These are phyloP conservation scores for Acanthochlamys bracteata DNA, from an alignment of 106 monocot species.

Conservation along the genomic window DNA sequence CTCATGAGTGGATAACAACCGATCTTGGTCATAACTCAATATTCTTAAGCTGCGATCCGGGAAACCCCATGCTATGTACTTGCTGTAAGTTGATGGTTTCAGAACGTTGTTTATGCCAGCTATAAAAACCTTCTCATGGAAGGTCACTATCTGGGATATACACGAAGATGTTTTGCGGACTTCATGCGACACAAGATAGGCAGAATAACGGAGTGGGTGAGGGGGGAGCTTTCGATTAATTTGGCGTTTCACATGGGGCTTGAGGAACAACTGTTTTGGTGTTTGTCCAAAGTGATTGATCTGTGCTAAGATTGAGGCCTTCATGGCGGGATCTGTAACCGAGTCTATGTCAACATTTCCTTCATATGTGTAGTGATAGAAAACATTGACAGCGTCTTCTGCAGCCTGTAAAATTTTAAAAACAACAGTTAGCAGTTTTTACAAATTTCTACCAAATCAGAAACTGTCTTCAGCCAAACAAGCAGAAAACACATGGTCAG, in stretches of 20 bases:
- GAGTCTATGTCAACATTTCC: conserved; percentile 95
- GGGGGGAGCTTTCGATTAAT: conserved; percentile 46
- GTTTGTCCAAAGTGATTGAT: conserved; percentile 99
- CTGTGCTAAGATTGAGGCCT: conserved; percentile 93
- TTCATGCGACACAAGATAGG: conserved; percentile 46
- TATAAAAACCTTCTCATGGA: conserved; percentile 67
- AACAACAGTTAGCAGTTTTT: neutral
- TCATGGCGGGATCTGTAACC: conserved; percentile 88
- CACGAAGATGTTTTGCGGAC: conserved; percentile 41
- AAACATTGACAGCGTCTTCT: conserved; percentile 92
- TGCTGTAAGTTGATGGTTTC: conserved; percentile 64
- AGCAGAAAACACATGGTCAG: too few relatives aligned
- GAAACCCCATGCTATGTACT: conserved; percentile 92
- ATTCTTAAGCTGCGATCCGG: conserved; percentile 87
- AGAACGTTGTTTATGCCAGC: conserved; percentile 57
- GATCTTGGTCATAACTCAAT: conserved; percentile 83
- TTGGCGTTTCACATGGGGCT: conserved; percentile 70
- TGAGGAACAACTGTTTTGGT: conserved; percentile 86
- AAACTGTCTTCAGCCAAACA: too few relatives aligned
- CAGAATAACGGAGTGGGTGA: conserved; percentile 69
- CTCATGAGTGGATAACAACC: conserved; percentile 77
- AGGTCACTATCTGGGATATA: conserved; percentile 66
- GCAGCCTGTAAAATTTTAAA: conserved; percentile 58
- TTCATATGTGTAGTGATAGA: conserved; percentile 99
- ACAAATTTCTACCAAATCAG: too few relatives aligned